Evolutionary conservation across 768 basidiomycete species (phyloP), one percentile per base, ranked within the genome.

Genomic region (Tulasnella sp.): DNA sequence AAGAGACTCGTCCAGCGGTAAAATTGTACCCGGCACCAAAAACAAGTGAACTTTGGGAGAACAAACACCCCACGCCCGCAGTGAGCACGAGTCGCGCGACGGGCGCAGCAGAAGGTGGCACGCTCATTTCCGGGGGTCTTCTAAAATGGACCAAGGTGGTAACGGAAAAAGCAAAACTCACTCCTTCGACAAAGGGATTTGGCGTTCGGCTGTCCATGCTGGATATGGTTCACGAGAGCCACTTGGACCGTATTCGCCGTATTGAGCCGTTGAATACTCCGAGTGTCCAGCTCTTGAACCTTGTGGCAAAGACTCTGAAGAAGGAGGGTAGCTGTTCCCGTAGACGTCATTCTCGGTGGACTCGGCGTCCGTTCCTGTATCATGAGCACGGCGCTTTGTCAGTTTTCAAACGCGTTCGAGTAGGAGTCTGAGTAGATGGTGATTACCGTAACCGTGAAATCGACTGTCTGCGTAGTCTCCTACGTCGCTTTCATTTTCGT

Each of bases 111-210:
- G 29, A 64, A 64, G 58, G 29, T 12, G 58, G 31, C 58, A 25
- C 54, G 4, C 58, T 64, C 31, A 64, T 64, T 64, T 64, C 58
- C 31, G 58, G 58, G 42, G 58, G 58, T 2, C 58, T 64, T 64
- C 58, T 22, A 34, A 73, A 73, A 73, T 45, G 19, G 49, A 54
- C 36, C 40, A 49, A 73, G 29, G 25, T 25, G 72, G 49, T 19
- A 54, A 45, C 49, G 36, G 34, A 11, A 40, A 29, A 37, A n/a
- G 22, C 6, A 45, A 8, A 58, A 81, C 81, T 45, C 49, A 81
- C 83, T 99, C 97, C 86, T 99, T 98, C 25, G 95, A 96, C 17
- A 99, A 86, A n/a, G 97, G 97, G 78, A 98, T 97, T 79, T 93
- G 90, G 17, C 93, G 91, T 72, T 99, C 97, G 52, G 90, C 83